Conservation (phyloP, 2,329 filamentous ascomycete genomes). For the Tetracladium maxilliforme region DNA sequence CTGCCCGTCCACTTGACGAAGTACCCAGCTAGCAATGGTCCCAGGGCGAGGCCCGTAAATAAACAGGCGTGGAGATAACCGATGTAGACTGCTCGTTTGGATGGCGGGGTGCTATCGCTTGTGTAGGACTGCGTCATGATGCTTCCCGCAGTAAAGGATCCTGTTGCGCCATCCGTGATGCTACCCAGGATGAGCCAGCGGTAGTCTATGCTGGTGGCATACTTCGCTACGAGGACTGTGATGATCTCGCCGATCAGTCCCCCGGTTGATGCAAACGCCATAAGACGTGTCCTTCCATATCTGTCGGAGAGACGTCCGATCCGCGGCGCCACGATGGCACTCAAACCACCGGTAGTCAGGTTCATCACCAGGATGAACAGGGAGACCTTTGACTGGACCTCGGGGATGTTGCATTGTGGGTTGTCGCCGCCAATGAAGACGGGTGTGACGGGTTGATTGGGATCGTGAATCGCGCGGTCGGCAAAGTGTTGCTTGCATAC, state of each 20-base stretch:
- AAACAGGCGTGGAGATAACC: slow-evolving; percentile 83
- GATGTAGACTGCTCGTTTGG: slow-evolving; percentile 67
- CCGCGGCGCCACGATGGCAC: slow-evolving; percentile 69
- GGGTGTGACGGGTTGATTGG: slow-evolving; percentile 43
- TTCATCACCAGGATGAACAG: slow-evolving; percentile 66
- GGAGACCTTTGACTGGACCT: slow-evolving; percentile 64
- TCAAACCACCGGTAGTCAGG: slow-evolving; percentile 60
- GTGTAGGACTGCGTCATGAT: slow-evolving; percentile 72
- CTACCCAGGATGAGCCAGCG: slow-evolving; percentile 67
- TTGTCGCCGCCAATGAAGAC: slow-evolving; percentile 57
- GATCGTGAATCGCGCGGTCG: slow-evolving; percentile 44
- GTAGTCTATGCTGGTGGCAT: slow-evolving; percentile 58
- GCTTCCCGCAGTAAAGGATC: slow-evolving; percentile 77
- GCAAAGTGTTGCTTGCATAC: slow-evolving; percentile 74
- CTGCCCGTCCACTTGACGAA: slow-evolving; percentile 64
- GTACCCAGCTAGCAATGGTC: slow-evolving; percentile 68
- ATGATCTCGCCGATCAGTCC: slow-evolving; percentile 60
- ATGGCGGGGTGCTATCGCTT: slow-evolving; percentile 73
- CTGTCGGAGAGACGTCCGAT: slow-evolving; percentile 78
- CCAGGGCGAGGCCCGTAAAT: slow-evolving; percentile 77
- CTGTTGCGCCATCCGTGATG: slow-evolving; percentile 67
- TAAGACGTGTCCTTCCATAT: slow-evolving; percentile 62
- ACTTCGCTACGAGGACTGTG: slow-evolving; percentile 64
- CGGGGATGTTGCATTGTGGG: slow-evolving; percentile 64
- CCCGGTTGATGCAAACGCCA: slow-evolving; percentile 62